Evolutionary conservation across 805 yeast species (phyloP).

Genomic region (Teunomyces kruisii): DNA sequence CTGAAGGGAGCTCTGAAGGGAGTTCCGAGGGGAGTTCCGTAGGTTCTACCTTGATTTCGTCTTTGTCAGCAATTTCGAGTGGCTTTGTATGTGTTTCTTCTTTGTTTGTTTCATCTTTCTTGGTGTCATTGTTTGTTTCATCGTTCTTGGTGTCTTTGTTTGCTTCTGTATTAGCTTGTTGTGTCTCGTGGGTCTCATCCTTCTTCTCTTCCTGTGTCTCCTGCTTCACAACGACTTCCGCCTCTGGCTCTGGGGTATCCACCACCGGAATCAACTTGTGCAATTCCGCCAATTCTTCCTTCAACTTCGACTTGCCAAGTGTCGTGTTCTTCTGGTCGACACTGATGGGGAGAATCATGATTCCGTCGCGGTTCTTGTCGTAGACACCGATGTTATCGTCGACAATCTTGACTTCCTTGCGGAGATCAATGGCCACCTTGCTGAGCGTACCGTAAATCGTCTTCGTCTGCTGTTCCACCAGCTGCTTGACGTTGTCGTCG

Average conservation of each 20-base stretch:
- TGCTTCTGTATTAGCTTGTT: no score
- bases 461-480: slow-evolving; percentile 46
- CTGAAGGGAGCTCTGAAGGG: no score
- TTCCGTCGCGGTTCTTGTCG: slow-evolving; percentile 41
- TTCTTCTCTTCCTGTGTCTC: slow-evolving; percentile 4
- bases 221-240: slow-evolving; percentile 2
- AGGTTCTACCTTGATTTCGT: background rate
- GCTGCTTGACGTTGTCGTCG: slow-evolving; percentile 24
- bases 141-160: slow-evolving; percentile 1
- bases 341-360: slow-evolving; percentile 63
- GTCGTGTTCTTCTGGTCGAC: slow-evolving; percentile 70
- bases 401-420: slow-evolving; percentile 65
- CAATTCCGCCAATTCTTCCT: slow-evolving; percentile 39
- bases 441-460: slow-evolving; percentile 56
- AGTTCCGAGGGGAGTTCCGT: no score
- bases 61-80: background rate
- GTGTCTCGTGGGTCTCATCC: no score
- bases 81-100: background rate
- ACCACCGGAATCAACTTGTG: slow-evolving; percentile 9
- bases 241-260: background rate
- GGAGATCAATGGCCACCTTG: slow-evolving; percentile 54
- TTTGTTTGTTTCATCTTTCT: background rate
- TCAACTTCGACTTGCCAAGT: slow-evolving; percentile 59
- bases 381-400: slow-evolving; percentile 57
- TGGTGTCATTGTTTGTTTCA: slow-evolving; percentile 3